Base-by-base conservation (phyloP, 2,329 filamentous ascomycete genomes). In the Verticillium zaregamsianum region DNA sequence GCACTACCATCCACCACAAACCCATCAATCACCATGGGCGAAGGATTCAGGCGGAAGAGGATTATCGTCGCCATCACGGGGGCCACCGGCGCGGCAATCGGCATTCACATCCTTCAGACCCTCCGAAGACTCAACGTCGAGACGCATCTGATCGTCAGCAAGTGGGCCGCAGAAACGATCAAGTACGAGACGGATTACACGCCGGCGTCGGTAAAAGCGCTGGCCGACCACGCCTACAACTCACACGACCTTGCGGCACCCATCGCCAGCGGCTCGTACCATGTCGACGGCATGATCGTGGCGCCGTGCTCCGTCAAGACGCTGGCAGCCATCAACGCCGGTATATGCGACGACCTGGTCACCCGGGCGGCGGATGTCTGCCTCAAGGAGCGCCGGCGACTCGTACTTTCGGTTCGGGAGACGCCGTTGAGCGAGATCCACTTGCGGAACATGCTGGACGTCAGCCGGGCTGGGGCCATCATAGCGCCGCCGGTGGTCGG, bases 221-320 rank as follows among this genome's bases (percentile, higher is more conserved):
- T 64, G 11, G 60, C 60, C 0, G 40, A 57, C 37, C 31, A 54
- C 14, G 39, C 54, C 17, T 64, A 64, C 68, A 74, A 66, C 4
- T 70, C 72, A n/a, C 72, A 73, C 32, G 80, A 84, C 60, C 70
- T 80, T 66, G 72, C 79, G 0, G 80, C 80, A 0, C 74, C 78
- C 0, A 73, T 80, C 2, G 75, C 79, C 1, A 77, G 73, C 45
- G 79, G 80, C 0, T 80, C 78, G 0, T 82, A 78, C 67, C 72
- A 69, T 5, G 25, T 23, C 40, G 74, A 77, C 60, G 79, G 79
- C 12, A 83, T 83, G 80, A 78, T 82, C 15, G 67, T 82, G 2
- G 75, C 78, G 0, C 79, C 76, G 0, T 83, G 80, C 68, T 78
- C 74, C 59, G 79, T 82, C 76, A 82, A 81, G 67, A 81, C 79